Evolutionary conservation across 257 asterid species (phyloP), one percentile per base, ranked within the genome.

Genomic region (Penstemon eatonii): DNA sequence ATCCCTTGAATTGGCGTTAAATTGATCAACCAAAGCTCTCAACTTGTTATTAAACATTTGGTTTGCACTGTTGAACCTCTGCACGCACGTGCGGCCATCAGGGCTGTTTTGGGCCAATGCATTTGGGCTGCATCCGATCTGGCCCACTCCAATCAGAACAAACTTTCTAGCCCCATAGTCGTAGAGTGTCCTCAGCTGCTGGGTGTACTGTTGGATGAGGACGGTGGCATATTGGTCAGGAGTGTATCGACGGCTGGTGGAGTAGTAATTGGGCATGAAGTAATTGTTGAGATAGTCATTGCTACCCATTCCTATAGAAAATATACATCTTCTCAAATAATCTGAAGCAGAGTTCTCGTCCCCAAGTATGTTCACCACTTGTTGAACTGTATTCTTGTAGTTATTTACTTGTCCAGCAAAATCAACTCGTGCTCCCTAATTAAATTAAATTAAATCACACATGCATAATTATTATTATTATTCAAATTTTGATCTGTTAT

Each of bases 91-190:
- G 0, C 18, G 25, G 0, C 99, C 99, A 51, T 93, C 99, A 0
- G 87, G 79, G 79, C 99, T 93, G 69, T 88, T 88, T 72, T 93
- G 98, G 3, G 99, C 99, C 81, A 93, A 67, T 5, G 90, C 89
- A 43, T 93, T 93, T 41, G 99, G 99, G 76, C 97, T 90, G 83
- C 99, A 93, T 7, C 99, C 97, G 53, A 93, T 90, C 47, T 88
- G 96, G 7, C 96, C 97, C 13, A 89, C 82, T 72, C 97, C 97
- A 11, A 71, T 80, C 58, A 90, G 43, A 2, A 39, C 93, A 43
- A 92, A 79, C 78, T 90, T 92, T 75, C 92, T 74, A 11, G 97
- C 99, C 51, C 97, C 99, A 15, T 73, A 84, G 63, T 81, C 54
- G 73, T 93, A 84, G 82, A 92, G 19, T 11, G 65, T 33, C 80